Conservation (phyloP, 1,284 basidiomycete genomes). For the Ustilago sp. region DNA sequence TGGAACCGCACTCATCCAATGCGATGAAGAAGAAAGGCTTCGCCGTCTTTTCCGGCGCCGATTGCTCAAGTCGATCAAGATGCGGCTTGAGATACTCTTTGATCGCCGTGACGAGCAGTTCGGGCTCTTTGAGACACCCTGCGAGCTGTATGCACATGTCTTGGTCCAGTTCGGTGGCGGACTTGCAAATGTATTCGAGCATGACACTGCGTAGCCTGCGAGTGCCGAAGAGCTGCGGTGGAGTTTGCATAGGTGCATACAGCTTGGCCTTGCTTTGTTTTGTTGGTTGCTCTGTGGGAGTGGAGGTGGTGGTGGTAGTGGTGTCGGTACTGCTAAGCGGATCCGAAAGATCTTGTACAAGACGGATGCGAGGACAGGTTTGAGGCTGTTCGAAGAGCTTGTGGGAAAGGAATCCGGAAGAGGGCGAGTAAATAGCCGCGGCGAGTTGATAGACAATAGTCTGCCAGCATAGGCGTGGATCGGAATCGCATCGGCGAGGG, state of each 20-base stretch:
- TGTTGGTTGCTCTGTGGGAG: not conserved
- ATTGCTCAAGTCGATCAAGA: too few relatives aligned
- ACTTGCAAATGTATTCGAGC: not conserved
- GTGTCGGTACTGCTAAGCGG: not conserved
- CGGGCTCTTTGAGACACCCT: too few relatives aligned
- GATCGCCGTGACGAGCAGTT: too few relatives aligned
- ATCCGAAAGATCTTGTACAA: not conserved
- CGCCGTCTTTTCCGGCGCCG: not conserved
- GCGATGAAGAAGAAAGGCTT: not conserved
- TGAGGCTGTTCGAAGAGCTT: not conserved
- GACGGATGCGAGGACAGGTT: not conserved
- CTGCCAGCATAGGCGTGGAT: not conserved
- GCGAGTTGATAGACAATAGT: not conserved
- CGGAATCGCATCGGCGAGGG: not conserved
- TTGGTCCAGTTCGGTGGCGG: not conserved
- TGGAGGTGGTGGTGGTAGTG: not conserved
- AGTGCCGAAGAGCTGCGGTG: not conserved
- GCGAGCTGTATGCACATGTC: not conserved
- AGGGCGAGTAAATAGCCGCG: not conserved
- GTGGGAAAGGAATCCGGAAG: not conserved
- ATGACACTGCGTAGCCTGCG: not conserved
- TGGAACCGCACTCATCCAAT: not conserved
- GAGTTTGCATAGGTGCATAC: too few relatives aligned
- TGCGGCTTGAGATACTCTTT: too few relatives aligned
- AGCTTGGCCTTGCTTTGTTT: too few relatives aligned